phyloP scores from a whole-genome alignment of 140 eudicot genomes.

The Cichorium intybus region DNA sequence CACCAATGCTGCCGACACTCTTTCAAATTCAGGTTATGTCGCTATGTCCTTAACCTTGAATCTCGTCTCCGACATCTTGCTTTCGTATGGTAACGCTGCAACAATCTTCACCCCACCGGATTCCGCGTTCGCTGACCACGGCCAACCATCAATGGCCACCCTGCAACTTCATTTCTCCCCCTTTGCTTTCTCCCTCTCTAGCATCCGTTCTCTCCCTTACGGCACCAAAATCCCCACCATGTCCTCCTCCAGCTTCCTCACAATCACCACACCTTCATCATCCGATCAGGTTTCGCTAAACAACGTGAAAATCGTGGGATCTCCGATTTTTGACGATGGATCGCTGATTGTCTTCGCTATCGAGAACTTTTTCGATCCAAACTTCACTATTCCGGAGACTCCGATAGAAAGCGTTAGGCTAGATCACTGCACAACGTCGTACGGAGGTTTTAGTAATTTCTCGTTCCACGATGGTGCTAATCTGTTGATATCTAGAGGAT shows the following conservation, averaged over 20 bases:
- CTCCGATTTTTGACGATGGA: slow-evolving; percentile 71
- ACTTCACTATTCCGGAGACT: slow-evolving; percentile 31
- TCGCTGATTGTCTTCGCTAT: slow-evolving; percentile 49
- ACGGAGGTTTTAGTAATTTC: slow-evolving; percentile 14
- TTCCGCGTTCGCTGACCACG: slow-evolving; percentile 45
- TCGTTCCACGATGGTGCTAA: slow-evolving; percentile 40
- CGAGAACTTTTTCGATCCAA: slow-evolving; percentile 44
- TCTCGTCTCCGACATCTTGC: slow-evolving; percentile 42
- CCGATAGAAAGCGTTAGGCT: slow-evolving; percentile 2
- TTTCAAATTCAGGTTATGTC: slow-evolving; percentile 57
- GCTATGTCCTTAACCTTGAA: slow-evolving; percentile 75
- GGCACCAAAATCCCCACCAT: slow-evolving; percentile 67
- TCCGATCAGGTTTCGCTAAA: slow-evolving; percentile 35
- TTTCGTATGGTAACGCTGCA: slow-evolving; percentile 40
- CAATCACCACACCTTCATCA: slow-evolving; percentile 35
- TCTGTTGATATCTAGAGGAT: slow-evolving; percentile 54
- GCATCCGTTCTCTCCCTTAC: slow-evolving; percentile 58
- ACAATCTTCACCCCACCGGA: slow-evolving; percentile 85
- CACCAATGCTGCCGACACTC: slow-evolving; percentile 60
- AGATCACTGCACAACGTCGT: slow-evolving; percentile 27
- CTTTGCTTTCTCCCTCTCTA: slow-evolving; percentile 46
- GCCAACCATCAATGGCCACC: slow-evolving; percentile 67
- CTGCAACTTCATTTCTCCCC: slow-evolving; percentile 79
- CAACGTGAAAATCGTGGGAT: slow-evolving; percentile 36
- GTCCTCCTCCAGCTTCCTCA: slow-evolving; percentile 30